Conservation (phyloP, 2,329 filamentous ascomycete genomes). For the Bipolaris sorokiniana region DNA sequence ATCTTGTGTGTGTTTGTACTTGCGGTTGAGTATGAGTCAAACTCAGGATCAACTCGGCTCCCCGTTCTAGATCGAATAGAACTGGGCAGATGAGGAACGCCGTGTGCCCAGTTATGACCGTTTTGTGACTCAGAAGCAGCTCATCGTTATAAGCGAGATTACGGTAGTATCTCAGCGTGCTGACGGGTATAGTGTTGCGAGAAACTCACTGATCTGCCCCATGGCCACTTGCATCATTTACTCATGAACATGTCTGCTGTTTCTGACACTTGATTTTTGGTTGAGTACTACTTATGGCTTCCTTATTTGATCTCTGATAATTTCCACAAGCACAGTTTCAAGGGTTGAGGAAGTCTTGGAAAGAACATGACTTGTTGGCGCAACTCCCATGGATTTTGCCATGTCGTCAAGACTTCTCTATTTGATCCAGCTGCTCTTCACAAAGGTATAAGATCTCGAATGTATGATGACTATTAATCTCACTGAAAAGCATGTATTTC, state of each 20-base stretch:
- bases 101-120: not conserved
- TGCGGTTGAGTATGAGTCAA: not conserved
- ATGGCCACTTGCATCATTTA: not conserved
- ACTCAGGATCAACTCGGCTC: not conserved
- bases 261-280: not conserved
- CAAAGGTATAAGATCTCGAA: not conserved
- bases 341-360: not conserved
- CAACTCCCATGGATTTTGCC: not conserved
- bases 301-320: not conserved
- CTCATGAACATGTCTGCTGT: no score
- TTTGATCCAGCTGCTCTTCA: not conserved
- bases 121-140: not conserved
- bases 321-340: not conserved
- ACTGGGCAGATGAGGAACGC: not conserved
- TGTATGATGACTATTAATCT: not conserved
- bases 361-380: not conserved
- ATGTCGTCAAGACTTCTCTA: not conserved
- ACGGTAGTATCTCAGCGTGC: not conserved
- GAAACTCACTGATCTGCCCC: not conserved
- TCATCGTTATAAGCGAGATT: not conserved
- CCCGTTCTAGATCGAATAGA: not conserved
- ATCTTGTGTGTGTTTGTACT: not conserved
- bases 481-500: not conserved
- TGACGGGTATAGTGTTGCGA: not conserved
- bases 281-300: not conserved